Evolutionary conservation across 352 stramenopile species (phyloP).

Genomic region (Phytophthora aleatoria): DNA sequence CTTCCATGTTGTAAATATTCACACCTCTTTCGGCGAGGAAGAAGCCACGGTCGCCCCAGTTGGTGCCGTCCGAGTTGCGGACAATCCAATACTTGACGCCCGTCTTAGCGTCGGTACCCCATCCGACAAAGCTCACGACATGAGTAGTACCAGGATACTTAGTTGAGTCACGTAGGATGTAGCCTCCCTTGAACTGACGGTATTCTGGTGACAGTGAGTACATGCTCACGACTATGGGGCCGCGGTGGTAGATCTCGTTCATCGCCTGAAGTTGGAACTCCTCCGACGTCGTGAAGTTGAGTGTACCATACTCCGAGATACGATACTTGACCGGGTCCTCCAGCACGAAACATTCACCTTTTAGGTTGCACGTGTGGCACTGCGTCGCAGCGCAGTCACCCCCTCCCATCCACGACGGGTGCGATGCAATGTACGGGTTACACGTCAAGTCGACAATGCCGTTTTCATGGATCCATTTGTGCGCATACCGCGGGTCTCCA

Average conservation of each 20-base stretch:
- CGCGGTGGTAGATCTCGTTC: slow-evolving; percentile 96
- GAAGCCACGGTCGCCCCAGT: slow-evolving; percentile 77
- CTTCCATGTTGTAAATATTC: slow-evolving; percentile 84
- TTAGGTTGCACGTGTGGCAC: slow-evolving; percentile 67
- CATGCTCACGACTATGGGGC: slow-evolving; percentile 94
- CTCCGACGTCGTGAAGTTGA: slow-evolving; percentile 66
- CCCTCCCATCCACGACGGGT: slow-evolving; percentile 73
- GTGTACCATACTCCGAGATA: slow-evolving; percentile 76
- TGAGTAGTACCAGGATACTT: slow-evolving; percentile 84
- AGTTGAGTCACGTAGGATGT: slow-evolving; percentile 88
- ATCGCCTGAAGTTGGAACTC: slow-evolving; percentile 87
- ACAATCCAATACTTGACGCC: slow-evolving; percentile 96
- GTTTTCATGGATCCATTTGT: slow-evolving; percentile 87
- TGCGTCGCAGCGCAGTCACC: slow-evolving; percentile 64
- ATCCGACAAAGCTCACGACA: slow-evolving; percentile 96
- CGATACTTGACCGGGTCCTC: slow-evolving; percentile 67
- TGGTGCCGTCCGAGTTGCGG: slow-evolving; percentile 91
- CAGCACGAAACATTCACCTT: slow-evolving; percentile 62
- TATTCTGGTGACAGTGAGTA: slow-evolving; percentile 78
- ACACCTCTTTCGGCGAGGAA: slow-evolving; percentile 71
- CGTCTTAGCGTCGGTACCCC: slow-evolving; percentile 81
- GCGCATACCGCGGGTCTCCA: slow-evolving; percentile 79
- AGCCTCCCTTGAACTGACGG: slow-evolving; percentile 91
- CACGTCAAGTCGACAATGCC: slow-evolving; percentile 83
- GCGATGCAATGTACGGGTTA: slow-evolving; percentile 82